Evolutionary conservation across 2,329 filamentous ascomycete genomes (phyloP), one percentile per base, ranked within the genome.

Genomic region (Rasamsonia emersonii): DNA sequence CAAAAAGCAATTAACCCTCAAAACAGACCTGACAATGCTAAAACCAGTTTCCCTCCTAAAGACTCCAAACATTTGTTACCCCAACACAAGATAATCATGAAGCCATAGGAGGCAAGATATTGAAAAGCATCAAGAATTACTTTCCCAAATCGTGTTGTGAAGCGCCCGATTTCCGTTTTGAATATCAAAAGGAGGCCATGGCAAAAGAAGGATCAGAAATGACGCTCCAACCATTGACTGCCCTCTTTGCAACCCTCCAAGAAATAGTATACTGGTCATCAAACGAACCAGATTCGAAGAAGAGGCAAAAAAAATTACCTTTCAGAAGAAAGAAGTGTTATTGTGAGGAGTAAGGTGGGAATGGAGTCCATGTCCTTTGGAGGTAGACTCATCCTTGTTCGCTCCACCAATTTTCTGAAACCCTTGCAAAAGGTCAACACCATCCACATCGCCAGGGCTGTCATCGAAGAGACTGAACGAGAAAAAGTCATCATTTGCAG

Each of bases 401-500:
- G 49, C 32, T 13, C 59, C 57, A 30, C 61, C 62, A 40, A 67
- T 67, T 39, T 65, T 67, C 35, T 64, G 57, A 42, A 67, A 67
- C 4, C 64, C 64, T 44, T 66, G 61, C 24, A 65, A 38, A 18
- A 67, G 55, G 44, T 67, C 63, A 24, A 67, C 53, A 14, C 60
- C 60, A 36, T 65, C 61, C 10, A 62, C 58, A 18, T 65, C 62
- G 18, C 54, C 54, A 9, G 54, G 50, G 26, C 52, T 50, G 32
- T 66, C 63, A 19, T 67, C 62, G 27, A 65, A 65, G 17, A 65
- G 56, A 28, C 61, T 60, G 42, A 65, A 67, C n/a, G 62, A 61
- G 41, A 67, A 65, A 18, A 66, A 58, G 35, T 65, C 62, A 34
- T 65, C 60, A 23, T 62, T 55, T 6, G 53, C 47, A 21, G 54